Percentiles rank a stretch among this genome's conserved stretches.
phyloP scores from a whole-genome alignment of 2,329 filamentous ascomycete genomes.

The Dryadomyces quercivorus region DNA sequence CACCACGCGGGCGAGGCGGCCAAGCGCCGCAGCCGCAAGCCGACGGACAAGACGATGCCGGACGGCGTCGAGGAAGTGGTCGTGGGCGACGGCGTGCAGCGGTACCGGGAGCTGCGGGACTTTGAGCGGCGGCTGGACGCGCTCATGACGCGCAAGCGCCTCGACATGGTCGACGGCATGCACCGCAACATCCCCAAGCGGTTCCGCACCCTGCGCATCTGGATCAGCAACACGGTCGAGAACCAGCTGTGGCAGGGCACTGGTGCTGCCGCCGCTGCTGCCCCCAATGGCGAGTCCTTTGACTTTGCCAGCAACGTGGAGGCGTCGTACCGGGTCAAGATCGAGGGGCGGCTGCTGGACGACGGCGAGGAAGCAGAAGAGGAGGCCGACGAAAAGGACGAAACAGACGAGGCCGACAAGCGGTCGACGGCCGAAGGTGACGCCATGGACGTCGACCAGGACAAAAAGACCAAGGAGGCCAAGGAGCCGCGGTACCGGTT shows the following conservation, averaged over 20 bases:
- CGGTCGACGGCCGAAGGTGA: slow-evolving; percentile 21
- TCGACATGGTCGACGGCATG: slow-evolving; percentile 78
- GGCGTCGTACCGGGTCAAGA: slow-evolving; percentile 79
- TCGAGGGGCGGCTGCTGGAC: slow-evolving; percentile 75
- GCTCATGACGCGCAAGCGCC: slow-evolving; percentile 82
- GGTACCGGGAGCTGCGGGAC: slow-evolving; percentile 76
- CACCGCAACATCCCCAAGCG: slow-evolving; percentile 48
- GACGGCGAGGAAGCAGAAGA: slow-evolving; percentile 47
- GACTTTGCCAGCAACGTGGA: slow-evolving; percentile 69
- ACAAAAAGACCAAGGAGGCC: slow-evolving; percentile 9
- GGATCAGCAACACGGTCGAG: slow-evolving; percentile 90
- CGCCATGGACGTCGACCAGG: slow-evolving; percentile 52
- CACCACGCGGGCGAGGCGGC: slow-evolving; percentile 51
- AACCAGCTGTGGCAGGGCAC: slow-evolving; percentile 87
- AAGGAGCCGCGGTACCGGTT: slow-evolving; percentile 35
- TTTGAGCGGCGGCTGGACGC: slow-evolving; percentile 82
- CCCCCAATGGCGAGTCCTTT: slow-evolving; percentile 65
- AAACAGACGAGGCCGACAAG: too few species aligned
- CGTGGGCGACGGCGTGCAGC: slow-evolving; percentile 67
- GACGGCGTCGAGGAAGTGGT: slow-evolving; percentile 77
- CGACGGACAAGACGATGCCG: slow-evolving; percentile 88
- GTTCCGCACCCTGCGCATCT: slow-evolving; percentile 77
- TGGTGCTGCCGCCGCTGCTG: too few species aligned
- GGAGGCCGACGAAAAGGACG: slow-evolving; percentile 22
- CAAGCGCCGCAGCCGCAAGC: slow-evolving; percentile 74